These are phyloP conservation scores for Coffea eugenioides DNA, from an alignment of 257 asterid genomes.

Conservation along the genomic window DNA sequence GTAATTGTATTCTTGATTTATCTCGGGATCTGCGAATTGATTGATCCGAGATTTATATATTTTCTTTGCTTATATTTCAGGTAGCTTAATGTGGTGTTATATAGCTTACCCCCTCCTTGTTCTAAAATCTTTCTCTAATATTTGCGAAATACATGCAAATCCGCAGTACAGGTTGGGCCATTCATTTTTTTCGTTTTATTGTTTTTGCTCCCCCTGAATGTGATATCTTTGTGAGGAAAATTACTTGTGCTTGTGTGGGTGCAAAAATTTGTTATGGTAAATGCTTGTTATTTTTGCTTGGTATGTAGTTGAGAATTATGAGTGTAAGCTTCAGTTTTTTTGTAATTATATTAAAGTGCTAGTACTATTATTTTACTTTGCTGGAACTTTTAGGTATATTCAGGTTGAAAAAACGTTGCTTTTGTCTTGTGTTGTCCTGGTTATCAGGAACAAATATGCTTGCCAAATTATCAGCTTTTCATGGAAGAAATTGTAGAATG, in stretches of 20 bases:
- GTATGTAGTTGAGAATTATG: background rate
- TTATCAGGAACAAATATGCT: background rate
- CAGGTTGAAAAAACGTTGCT: too few relatives aligned
- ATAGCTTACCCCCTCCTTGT: background rate
- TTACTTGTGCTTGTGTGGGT: background rate
- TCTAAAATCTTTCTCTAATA: background rate
- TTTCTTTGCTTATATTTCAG: background rate
- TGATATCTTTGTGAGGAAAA: too few relatives aligned
- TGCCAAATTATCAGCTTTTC: too few relatives aligned
- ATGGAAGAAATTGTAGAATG: background rate
- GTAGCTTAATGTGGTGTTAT: background rate
- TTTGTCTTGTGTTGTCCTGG: background rate
- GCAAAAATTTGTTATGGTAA: background rate
- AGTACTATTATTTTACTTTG: background rate
- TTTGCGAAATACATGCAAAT: background rate
- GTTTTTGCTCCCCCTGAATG: background rate
- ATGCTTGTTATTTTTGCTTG: background rate
- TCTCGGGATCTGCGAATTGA: background rate
- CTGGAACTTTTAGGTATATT: background rate
- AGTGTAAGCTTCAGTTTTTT: background rate
- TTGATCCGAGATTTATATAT: background rate
- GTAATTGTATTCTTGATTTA: background rate
- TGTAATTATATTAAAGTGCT: background rate
- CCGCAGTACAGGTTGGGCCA: background rate
- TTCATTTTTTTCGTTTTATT: background rate